Evolutionary conservation across 176 grass and related monocot genomes (phyloP), one percentile per base, ranked within the genome.

Genomic region (Chrysopogon serrulatus): DNA sequence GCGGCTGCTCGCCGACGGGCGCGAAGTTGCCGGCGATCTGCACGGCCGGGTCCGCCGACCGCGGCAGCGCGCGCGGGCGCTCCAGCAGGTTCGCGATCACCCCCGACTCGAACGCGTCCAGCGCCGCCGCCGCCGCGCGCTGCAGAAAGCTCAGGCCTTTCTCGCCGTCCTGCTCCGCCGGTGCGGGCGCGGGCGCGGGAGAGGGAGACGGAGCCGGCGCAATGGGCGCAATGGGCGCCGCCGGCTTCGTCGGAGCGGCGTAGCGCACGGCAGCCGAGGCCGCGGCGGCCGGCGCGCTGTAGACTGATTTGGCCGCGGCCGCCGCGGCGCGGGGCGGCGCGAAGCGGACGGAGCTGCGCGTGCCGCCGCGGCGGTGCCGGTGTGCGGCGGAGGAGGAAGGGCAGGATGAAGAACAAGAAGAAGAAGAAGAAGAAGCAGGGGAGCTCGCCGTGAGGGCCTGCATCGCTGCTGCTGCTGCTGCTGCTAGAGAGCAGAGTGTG

Each of bases 21-120:
- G 90, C 92, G 59, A 94, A 97, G 76, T 97, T 97, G 2, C 94
- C 94, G 0, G 86, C 89, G 39, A 97, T 97, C 86, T 97, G 94
- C 9, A 97, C 77, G 10, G 87, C 47, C 0, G 94, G 94, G 86
- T 97, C 94, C 8, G 86, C 74, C 3, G 92, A 85, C 26, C 60
- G 54, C 0, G 94, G 92, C 8, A 97, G 78, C 37, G 86, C 61
- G 80, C 66, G 90, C 1, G 90, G 77, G 15, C 53, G 34, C 83
- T 97, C 94, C 3, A 97, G 90, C 10, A 94, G 68, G 69, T 87
- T 89, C 4, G 73, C 48, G 10, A 94, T 84, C 37, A 97, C 70
- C 4, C 23, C 65, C 2, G 78, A 19, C 86, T 97, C 94, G 60
- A 97, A 83, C 24, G 76, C 64, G 80, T 97, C 90, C 15, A 97